Percentiles rank a stretch among this genome's conserved stretches.
phyloP scores from a whole-genome alignment of 1,284 basidiomycete genomes.

The Rhodotorula glutinis region DNA sequence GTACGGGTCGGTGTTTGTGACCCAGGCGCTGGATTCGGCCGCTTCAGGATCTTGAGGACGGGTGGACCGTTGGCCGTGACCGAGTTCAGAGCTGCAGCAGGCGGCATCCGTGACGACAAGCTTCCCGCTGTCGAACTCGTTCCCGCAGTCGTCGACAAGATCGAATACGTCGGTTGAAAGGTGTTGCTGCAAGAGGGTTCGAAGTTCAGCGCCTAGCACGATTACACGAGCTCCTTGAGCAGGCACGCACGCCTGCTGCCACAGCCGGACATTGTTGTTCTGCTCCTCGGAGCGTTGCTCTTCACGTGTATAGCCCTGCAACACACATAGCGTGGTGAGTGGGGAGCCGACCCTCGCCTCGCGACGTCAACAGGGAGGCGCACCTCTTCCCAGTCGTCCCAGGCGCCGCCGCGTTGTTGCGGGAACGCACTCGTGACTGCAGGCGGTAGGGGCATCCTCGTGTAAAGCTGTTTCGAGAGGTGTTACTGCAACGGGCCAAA shows the following conservation, averaged over 20 bases:
- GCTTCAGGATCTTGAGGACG: conserved; percentile 28
- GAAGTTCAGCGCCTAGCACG: neutral
- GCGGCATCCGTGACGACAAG: neutral
- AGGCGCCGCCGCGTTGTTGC: neutral
- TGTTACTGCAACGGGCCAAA: no score
- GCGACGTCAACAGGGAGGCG: neutral
- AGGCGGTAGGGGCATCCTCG: conserved; percentile 9
- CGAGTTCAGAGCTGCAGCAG: conserved; percentile 8
- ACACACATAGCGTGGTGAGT: neutral
- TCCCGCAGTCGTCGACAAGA: conserved; percentile 5
- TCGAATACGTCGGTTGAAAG: conserved; percentile 11
- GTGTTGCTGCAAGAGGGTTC: conserved; percentile 4
- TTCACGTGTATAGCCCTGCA: conserved; percentile 11
- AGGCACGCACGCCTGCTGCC: conserved; percentile 23
- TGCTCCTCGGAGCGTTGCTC: neutral
- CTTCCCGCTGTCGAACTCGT: neutral
- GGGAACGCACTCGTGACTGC: neutral
- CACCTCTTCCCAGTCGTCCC: conserved; percentile 12
- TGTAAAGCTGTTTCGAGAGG: no score
- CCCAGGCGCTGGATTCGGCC: neutral
- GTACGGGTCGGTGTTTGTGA: neutral
- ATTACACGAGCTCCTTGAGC: no score
- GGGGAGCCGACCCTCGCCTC: no score
- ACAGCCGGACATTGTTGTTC: conserved; percentile 17
- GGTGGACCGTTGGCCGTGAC: conserved; percentile 22